A percentile compares a stretch with the other conserved stretches of the same genome.
phyloP scores from a whole-genome alignment of 768 basidiomycete genomes.

The Boletus vermiculosoides region DNA sequence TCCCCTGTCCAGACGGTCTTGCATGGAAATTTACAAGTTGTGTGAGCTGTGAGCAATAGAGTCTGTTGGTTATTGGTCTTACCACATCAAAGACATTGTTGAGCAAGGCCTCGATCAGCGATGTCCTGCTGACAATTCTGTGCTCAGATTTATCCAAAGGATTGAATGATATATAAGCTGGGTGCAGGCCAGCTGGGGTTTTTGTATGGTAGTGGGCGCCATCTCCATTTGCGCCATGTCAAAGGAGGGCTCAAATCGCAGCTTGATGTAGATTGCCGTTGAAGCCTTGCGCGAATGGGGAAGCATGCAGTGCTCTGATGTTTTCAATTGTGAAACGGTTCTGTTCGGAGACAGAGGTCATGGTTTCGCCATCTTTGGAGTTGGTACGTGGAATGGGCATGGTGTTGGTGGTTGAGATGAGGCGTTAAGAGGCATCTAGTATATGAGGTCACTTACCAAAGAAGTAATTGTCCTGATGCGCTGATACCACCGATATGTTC shows the following conservation, averaged over 20 bases:
- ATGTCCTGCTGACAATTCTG: not conserved
- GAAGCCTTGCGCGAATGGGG: not conserved
- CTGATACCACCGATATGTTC: not conserved
- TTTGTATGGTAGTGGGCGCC: not conserved
- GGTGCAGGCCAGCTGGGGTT: not conserved
- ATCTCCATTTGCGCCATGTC: not conserved
- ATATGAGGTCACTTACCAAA: not conserved
- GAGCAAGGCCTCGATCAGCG: not conserved
- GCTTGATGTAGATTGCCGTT: no score
- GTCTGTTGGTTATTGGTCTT: not conserved
- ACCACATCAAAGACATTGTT: not conserved
- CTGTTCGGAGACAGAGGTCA: not conserved
- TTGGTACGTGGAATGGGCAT: not conserved
- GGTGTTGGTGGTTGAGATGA: not conserved
- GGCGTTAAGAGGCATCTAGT: not conserved
- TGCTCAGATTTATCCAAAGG: not conserved
- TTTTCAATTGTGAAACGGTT: not conserved
- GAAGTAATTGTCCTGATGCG: not conserved
- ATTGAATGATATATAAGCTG: not conserved
- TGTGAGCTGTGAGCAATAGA: not conserved
- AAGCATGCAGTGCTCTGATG: not conserved
- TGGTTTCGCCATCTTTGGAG: not conserved
- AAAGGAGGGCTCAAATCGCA: not conserved
- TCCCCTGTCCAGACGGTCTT: not conserved
- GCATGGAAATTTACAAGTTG: not conserved